Conservation (phyloP, 2,329 filamentous ascomycete genomes). For the Rhynchosporium graminicola region DNA sequence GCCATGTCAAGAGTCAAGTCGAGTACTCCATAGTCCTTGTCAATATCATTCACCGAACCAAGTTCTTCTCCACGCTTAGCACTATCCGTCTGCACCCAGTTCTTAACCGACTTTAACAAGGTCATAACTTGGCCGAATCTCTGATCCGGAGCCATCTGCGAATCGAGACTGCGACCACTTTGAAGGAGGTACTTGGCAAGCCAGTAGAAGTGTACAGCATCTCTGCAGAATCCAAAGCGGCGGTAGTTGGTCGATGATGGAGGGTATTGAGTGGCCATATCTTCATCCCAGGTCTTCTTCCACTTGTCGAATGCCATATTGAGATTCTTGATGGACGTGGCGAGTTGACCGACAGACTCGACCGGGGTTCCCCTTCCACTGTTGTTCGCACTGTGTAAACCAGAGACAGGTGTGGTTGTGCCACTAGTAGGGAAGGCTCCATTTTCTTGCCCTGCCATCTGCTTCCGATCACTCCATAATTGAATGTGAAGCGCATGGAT, state of each 20-base stretch:
- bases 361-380: slow-evolving; percentile 51
- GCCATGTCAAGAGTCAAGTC: slow-evolving; percentile 72
- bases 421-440: slow-evolving; percentile 43
- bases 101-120: slow-evolving; percentile 59
- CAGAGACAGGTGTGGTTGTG: slow-evolving; percentile 57
- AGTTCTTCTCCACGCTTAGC: slow-evolving; percentile 65
- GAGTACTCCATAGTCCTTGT: slow-evolving; percentile 63
- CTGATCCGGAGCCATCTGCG: slow-evolving; percentile 57
- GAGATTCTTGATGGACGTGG: slow-evolving; percentile 49
- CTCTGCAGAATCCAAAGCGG: slow-evolving; percentile 69
- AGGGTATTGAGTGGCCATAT: slow-evolving; percentile 69
- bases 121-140: slow-evolving; percentile 62
- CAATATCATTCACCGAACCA: slow-evolving; percentile 68
- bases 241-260: slow-evolving; percentile 52
- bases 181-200: slow-evolving; percentile 67
- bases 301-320: slow-evolving; percentile 66
- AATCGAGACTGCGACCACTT: slow-evolving; percentile 54
- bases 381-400: slow-evolving; percentile 47
- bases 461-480: slow-evolving; percentile 54
- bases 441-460: slow-evolving; percentile 41
- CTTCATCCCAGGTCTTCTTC: slow-evolving; percentile 70
- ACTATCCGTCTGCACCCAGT: slow-evolving; percentile 64
- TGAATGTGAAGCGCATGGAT: slow-evolving; percentile 68
- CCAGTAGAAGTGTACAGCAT: slow-evolving; percentile 74
- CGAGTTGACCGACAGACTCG: slow-evolving; percentile 39